phyloP scores from a whole-genome alignment of 176 grass and related monocot genomes.

The Aegilops speltoides region DNA sequence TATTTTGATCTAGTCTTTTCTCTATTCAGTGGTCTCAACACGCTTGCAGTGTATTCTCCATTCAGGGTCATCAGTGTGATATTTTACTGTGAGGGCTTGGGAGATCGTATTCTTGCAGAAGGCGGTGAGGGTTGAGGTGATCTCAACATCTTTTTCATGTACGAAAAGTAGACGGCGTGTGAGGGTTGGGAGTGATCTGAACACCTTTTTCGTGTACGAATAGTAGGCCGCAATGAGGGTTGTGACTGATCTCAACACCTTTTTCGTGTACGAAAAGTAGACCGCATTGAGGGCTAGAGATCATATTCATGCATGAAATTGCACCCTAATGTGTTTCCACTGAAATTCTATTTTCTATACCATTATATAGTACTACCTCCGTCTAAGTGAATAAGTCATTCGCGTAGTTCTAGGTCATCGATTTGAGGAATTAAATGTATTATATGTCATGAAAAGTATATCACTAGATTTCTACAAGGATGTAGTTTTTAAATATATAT shows the following conservation, averaged over 20 bases:
- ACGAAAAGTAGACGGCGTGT: not conserved
- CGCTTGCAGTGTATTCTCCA: not conserved
- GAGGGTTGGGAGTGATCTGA: too few species aligned
- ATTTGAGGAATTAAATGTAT: too few species aligned
- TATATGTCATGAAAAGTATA: too few species aligned
- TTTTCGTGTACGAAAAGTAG: conserved; percentile 9
- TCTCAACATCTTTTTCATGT: not conserved
- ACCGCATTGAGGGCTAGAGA: not conserved
- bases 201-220: too few species aligned
- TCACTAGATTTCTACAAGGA: too few species aligned
- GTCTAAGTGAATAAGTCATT: too few species aligned
- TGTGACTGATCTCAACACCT: not conserved
- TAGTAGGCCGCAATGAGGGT: not conserved
- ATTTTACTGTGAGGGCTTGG: too few species aligned
- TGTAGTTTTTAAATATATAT: too few species aligned
- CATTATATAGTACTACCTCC: too few species aligned
- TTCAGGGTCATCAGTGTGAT: not conserved
- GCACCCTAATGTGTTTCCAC: not conserved
- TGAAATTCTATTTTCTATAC: not conserved
- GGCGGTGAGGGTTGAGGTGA: not conserved
- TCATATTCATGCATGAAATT: conserved; percentile 19
- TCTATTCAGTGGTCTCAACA: not conserved
- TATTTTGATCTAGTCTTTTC: conserved; percentile 13
- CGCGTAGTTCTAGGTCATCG: too few species aligned
- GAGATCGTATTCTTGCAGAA: too few species aligned